A percentile compares a stretch with the other conserved stretches of the same genome.
Conservation (phyloP, 1,139 yeast genomes). For the Kodamaea alishanica region DNA sequence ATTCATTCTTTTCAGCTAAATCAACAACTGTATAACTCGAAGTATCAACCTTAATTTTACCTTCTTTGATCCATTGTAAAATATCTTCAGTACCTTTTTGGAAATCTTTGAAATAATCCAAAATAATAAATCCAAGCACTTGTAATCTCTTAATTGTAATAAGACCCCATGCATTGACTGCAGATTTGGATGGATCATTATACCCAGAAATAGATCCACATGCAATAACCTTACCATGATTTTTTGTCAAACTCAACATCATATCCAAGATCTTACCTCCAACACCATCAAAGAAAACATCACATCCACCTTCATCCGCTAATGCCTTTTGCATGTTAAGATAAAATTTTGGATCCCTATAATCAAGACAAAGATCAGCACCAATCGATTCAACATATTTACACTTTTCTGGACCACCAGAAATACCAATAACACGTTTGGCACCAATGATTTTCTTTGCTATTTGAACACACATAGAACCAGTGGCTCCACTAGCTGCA, state of each 20-base stretch:
- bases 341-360: slow-evolving; percentile 15
- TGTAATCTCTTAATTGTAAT: slow-evolving; percentile 23
- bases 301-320: slow-evolving; percentile 20
- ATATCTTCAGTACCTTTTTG: slow-evolving; percentile 13
- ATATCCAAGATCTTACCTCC: slow-evolving; percentile 23
- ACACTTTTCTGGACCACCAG: slow-evolving; percentile 30
- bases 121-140: slow-evolving; percentile 21
- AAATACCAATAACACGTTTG: slow-evolving; percentile 28
- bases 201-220: slow-evolving; percentile 32
- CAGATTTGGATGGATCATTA: slow-evolving; percentile 29
- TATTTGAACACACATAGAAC: slow-evolving; percentile 29
- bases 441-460: slow-evolving; percentile 29
- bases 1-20: slow-evolving; percentile 28
- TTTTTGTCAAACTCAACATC: slow-evolving; percentile 18
- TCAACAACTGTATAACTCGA: slow-evolving; percentile 33
- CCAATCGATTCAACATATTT: slow-evolving; percentile 29
- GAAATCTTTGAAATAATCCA: slow-evolving; percentile 16
- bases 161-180: slow-evolving; percentile 22
- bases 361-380: slow-evolving; percentile 27
- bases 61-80: slow-evolving; percentile 19
- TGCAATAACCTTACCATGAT: slow-evolving; percentile 24
- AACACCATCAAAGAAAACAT: slow-evolving; percentile 28
- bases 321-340: slow-evolving; percentile 12
- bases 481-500: slow-evolving; percentile 34
- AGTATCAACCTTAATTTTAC: slow-evolving; percentile 17